Conservation (phyloP, 768 basidiomycete species). For the Solioccasus polychromus region DNA sequence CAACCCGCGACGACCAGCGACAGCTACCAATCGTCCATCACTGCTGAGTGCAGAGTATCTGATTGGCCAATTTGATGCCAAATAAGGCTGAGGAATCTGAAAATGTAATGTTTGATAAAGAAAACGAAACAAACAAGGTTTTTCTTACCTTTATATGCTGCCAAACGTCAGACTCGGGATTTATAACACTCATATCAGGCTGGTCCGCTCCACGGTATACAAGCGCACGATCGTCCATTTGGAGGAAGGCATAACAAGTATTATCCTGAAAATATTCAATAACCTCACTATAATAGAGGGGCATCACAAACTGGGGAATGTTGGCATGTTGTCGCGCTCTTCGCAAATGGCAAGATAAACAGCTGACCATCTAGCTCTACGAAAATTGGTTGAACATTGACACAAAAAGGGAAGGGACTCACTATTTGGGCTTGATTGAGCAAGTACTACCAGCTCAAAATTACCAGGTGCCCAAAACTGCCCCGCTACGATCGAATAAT, state of each 20-base stretch:
- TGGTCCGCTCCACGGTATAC: constrained; percentile 96
- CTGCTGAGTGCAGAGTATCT: constrained; percentile 86
- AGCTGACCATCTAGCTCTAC: constrained; percentile 66
- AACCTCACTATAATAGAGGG: neutral
- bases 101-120: neutral
- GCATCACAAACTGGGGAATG: constrained; percentile 73
- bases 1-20: constrained; percentile 88
- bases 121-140: neutral
- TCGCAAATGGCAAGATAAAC: constrained; percentile 88
- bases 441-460: constrained; percentile 79
- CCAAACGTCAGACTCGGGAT: constrained; percentile 98
- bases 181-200: constrained; percentile 97
- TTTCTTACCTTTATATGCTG: constrained; percentile 81
- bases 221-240: constrained; percentile 90
- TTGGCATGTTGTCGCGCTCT: constrained; percentile 89
- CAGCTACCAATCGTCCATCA: constrained; percentile 88
- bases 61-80: constrained; percentile 91
- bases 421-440: constrained; percentile 54
- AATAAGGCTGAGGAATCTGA: constrained; percentile 86
- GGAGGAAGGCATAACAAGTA: constrained; percentile 91
- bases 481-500: neutral
- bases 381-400: constrained; percentile 3
- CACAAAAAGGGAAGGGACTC: constrained; percentile 14
- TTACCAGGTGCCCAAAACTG: constrained; percentile 96
- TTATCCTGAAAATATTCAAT: constrained; percentile 66